A percentile compares a stretch with the other conserved stretches of the same genome.
phyloP scores from a whole-genome alignment of 1,284 basidiomycete genomes.

The Cutaneotrichosporon cavernicola region DNA sequence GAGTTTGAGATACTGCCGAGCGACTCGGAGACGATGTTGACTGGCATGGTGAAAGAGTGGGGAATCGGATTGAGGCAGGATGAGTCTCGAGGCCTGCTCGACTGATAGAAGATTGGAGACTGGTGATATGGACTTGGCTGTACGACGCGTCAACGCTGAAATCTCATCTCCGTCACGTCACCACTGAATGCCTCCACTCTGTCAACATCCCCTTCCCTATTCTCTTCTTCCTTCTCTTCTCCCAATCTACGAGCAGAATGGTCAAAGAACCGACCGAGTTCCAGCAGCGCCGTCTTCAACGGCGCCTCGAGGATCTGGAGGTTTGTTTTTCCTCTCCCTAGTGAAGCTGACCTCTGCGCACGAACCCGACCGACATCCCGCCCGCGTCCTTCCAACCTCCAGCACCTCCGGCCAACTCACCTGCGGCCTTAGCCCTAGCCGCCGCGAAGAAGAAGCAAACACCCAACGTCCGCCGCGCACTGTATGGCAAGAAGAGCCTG shows the following conservation, averaged over 20 bases:
- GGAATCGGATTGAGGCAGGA: not conserved
- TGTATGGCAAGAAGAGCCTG: constrained; percentile 46
- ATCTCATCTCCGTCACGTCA: not conserved
- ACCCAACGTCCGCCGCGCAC: constrained; percentile 46
- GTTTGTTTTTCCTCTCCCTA: constrained; percentile 25
- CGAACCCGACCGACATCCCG: constrained; percentile 51
- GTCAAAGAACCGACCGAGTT: constrained; percentile 41
- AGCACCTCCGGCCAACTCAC: constrained; percentile 7
- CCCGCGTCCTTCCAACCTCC: constrained; percentile 41
- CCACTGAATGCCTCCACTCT: not conserved
- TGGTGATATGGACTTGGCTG: not conserved
- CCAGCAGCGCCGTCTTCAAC: constrained; percentile 36
- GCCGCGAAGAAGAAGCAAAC: constrained; percentile 48
- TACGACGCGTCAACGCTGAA: not conserved
- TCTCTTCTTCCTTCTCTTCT: not conserved
- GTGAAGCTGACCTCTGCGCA: constrained; percentile 34
- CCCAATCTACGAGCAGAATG: not conserved
- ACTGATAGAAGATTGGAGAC: not conserved
- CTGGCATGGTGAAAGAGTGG: constrained; percentile 32
- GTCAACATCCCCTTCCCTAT: not conserved
- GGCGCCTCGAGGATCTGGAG: constrained; percentile 50
- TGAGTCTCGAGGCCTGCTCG: not conserved
- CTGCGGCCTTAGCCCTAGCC: constrained; percentile 12
- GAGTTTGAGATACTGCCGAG: constrained; percentile 30
- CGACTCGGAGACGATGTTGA: constrained; percentile 32